A percentile compares a stretch with the other conserved stretches of the same genome.
These are phyloP conservation scores for Ramaria sp. DNA, from an alignment of 768 basidiomycete genomes.

Conservation along the genomic window DNA sequence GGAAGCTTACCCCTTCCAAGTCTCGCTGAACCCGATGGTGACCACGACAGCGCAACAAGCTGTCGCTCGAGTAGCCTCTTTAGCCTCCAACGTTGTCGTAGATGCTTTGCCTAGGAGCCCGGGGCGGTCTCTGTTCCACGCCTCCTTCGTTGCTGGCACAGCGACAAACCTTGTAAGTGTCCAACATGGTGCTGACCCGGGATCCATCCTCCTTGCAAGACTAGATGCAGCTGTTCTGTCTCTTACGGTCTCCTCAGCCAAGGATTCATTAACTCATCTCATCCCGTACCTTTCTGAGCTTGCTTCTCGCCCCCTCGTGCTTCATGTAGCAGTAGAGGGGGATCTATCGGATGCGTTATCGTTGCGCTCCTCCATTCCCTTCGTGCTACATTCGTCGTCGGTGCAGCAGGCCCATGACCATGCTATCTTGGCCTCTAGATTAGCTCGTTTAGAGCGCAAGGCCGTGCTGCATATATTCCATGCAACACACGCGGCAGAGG, in stretches of 20 bases:
- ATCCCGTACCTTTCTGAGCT: slow-evolving; percentile 62
- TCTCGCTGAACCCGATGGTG: neutral
- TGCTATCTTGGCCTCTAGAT: slow-evolving; percentile 72
- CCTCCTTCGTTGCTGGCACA: slow-evolving; percentile 20
- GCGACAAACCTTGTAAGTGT: slow-evolving; percentile 35
- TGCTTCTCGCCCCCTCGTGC: slow-evolving; percentile 50
- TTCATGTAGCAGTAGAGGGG: slow-evolving; percentile 63
- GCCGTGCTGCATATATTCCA: slow-evolving; percentile 86
- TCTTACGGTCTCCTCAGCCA: slow-evolving; percentile 42
- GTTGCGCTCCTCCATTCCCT: slow-evolving; percentile 70
- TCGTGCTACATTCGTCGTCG: slow-evolving; percentile 69
- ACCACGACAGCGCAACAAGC: slow-evolving; percentile 20
- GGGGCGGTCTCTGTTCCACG: slow-evolving; percentile 31
- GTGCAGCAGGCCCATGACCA: slow-evolving; percentile 83
- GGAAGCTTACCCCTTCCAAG: neutral
- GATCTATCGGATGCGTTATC: slow-evolving; percentile 60
- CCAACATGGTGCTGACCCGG: slow-evolving; percentile 58
- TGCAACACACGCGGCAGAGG: slow-evolving; percentile 26
- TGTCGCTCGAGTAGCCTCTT: slow-evolving; percentile 61
- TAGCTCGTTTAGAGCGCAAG: slow-evolving; percentile 59
- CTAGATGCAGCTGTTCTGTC: slow-evolving; percentile 38
- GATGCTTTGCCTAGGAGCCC: slow-evolving; percentile 40
- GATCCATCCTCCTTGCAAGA: slow-evolving; percentile 43
- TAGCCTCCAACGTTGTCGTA: slow-evolving; percentile 57
- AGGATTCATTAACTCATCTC: slow-evolving; percentile 47